Percentiles rank a stretch among this genome's conserved stretches.
These are phyloP conservation scores for Ophiostoma ulmi DNA, from an alignment of 2,329 filamentous ascomycete genomes.

Conservation along the genomic window DNA sequence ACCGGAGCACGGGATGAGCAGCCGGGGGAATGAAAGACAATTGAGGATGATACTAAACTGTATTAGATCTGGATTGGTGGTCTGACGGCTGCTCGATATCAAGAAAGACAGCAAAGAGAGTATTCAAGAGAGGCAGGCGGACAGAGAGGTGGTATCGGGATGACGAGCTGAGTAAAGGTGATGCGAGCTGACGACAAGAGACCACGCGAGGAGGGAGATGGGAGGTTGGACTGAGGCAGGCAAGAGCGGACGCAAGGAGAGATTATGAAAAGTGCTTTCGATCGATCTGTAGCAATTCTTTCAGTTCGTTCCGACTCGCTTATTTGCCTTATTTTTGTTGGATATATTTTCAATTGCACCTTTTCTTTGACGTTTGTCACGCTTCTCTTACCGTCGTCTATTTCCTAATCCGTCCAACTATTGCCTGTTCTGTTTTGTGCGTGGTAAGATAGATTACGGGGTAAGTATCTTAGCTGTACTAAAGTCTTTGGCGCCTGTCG, in stretches of 20 bases:
- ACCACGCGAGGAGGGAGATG: conserved; percentile 1
- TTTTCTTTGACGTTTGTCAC: neutral
- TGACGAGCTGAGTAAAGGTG: neutral
- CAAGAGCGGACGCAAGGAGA: neutral
- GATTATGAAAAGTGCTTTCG: neutral
- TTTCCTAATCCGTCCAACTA: conserved; percentile 9
- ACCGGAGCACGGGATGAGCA: neutral
- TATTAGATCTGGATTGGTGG: neutral
- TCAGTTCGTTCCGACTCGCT: neutral
- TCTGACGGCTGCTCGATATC: neutral
- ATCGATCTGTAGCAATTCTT: neutral
- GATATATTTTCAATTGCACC: neutral
- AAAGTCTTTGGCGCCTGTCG: neutral
- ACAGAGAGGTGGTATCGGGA: neutral
- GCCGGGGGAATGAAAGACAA: neutral
- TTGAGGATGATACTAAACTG: neutral
- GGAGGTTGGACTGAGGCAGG: neutral
- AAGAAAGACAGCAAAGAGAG: neutral
- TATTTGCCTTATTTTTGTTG: neutral
- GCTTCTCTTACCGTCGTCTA: neutral
- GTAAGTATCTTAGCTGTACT: conserved; percentile 9
- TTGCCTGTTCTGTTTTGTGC: neutral
- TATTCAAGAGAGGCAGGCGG: neutral
- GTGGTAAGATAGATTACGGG: neutral
- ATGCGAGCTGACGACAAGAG: neutral